Base-by-base conservation (phyloP, 139 green algal genomes). In the Marvania coccoides region DNA sequence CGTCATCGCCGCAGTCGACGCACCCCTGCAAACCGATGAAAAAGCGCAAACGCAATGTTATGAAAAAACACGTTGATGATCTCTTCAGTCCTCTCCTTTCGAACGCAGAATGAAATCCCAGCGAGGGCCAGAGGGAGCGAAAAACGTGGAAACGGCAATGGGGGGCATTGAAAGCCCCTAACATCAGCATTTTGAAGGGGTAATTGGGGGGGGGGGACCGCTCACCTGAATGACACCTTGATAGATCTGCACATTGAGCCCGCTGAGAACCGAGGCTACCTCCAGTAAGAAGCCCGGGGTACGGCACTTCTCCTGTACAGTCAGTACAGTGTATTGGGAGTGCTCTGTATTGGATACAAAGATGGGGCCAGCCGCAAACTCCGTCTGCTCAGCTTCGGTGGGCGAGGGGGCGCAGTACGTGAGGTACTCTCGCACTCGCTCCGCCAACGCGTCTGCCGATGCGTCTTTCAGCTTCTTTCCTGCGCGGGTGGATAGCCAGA, bases 361-460 rank as follows among this genome's bases (percentile, higher is more conserved):
- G 42, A 85, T 70, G 13, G 60, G 61, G 1, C 72, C 75, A 5
- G 58, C 53, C 3, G 28, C 33, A 37, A 78, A 85, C 34, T 77
- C 51, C 19, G 70, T 75, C 12, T 47, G 34, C 9, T 54, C 15
- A 12, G 9, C 19, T 2, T 42, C 63, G 9, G 23, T 54, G 14
- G 47, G 23, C 30, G 69, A 47, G 28, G 78, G 78, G 6, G 71
- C 71, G 70, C 80, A 86, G 69, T 85, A 86, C 2, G 63, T 61
- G 3, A 85, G 61, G 65, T 79, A 85, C 40, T 86, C 80, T 7
- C 63, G 63, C 29, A 86, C 62, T 3, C 74, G 54, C 15, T 86
- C 80, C 23, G 67, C 71, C 8, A 83, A 40, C 56, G 76, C 54
- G 40, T 81, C 65, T 5, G 80, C 78, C 5, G 29, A 46, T 0